Evolutionary conservation across 2,329 filamentous ascomycete genomes (phyloP).

Genomic region (Dryadomyces quercivorus): DNA sequence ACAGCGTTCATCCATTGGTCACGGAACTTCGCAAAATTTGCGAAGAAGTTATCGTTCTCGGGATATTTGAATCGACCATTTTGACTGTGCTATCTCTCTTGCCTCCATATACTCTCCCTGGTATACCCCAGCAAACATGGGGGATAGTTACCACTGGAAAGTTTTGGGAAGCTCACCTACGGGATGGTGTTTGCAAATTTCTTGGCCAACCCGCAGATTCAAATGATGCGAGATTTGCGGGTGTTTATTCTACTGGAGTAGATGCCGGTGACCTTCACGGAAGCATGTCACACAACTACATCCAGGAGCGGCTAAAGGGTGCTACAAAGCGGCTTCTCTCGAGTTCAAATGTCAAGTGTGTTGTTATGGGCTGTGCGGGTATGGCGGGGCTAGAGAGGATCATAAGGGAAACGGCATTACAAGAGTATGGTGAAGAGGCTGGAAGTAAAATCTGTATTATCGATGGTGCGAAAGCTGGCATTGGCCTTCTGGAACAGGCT

Average conservation of each 20-base stretch:
- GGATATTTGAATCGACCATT: slow-evolving; percentile 82
- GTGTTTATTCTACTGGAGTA: slow-evolving; percentile 72
- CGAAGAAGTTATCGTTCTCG: slow-evolving; percentile 44
- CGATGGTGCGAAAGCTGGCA: slow-evolving; percentile 65
- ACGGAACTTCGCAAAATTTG: slow-evolving; percentile 31
- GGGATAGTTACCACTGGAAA: slow-evolving; percentile 82
- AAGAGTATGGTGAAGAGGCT: slow-evolving; percentile 47
- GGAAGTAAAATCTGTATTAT: slow-evolving; percentile 52
- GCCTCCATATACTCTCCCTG: slow-evolving; percentile 15
- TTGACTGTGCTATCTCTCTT: slow-evolving; percentile 47
- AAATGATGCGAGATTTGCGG: slow-evolving; percentile 48
- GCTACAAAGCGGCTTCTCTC: slow-evolving; percentile 56
- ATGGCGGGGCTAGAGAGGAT: slow-evolving; percentile 78
- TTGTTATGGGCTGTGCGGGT: slow-evolving; percentile 81
- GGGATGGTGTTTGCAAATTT: slow-evolving; percentile 49
- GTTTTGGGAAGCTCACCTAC: slow-evolving; percentile 68
- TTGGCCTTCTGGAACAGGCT: slow-evolving; percentile 47
- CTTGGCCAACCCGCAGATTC: slow-evolving; percentile 36
- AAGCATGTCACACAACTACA: slow-evolving; percentile 48
- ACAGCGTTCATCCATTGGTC: slow-evolving; percentile 72
- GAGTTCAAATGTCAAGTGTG: slow-evolving; percentile 45
- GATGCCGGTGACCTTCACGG: slow-evolving; percentile 70
- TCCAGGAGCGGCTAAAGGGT: slow-evolving; percentile 52
- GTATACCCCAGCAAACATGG: slow-evolving; percentile 36
- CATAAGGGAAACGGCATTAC: slow-evolving; percentile 56